phyloP scores from a whole-genome alignment of 1,284 basidiomycete genomes.

The Ceratobasidium papillatum region DNA sequence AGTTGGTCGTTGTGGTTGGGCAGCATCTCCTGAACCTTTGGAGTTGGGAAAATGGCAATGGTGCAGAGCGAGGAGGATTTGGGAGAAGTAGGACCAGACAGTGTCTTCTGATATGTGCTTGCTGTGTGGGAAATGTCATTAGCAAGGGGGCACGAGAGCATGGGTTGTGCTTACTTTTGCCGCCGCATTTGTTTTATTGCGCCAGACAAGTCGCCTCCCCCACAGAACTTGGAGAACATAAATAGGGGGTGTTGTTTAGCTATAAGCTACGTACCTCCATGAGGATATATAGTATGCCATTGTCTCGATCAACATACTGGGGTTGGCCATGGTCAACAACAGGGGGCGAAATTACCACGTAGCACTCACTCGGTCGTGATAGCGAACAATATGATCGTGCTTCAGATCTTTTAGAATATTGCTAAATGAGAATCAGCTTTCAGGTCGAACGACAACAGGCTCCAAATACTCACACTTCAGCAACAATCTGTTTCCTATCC shows the following conservation, averaged over 20 bases:
- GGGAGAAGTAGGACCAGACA: slow-evolving; percentile 94
- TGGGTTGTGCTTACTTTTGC: slow-evolving; percentile 53
- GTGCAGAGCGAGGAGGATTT: slow-evolving; percentile 88
- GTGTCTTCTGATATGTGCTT: slow-evolving; percentile 87
- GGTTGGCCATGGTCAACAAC: slow-evolving; percentile 44
- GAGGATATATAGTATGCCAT: slow-evolving; percentile 90
- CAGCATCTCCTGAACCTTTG: slow-evolving; percentile 18
- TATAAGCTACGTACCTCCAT: slow-evolving; percentile 72
- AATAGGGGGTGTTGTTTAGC: slow-evolving; percentile 41
- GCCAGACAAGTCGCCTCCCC: slow-evolving; percentile 89
- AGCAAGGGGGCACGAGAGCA: slow-evolving; percentile 6
- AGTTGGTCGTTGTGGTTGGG: slow-evolving; percentile 32
- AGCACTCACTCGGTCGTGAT: slow-evolving; percentile 73
- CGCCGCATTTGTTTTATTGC: slow-evolving; percentile 80
- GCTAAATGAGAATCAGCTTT: slow-evolving; percentile 55
- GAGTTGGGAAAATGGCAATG: slow-evolving; percentile 76
- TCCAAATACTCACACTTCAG: slow-evolving; percentile 85
- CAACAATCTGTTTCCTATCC: slow-evolving; percentile 92
- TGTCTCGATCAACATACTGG: slow-evolving; percentile 85
- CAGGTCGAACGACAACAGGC: neutral
- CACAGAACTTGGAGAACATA: slow-evolving; percentile 70
- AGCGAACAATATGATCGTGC: slow-evolving; percentile 95
- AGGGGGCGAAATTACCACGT: neutral
- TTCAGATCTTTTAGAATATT: slow-evolving; percentile 95
- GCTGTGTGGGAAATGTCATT: slow-evolving; percentile 50